Base-by-base conservation (phyloP, 2,329 filamentous ascomycete genomes). In the Calonectria crousiana region DNA sequence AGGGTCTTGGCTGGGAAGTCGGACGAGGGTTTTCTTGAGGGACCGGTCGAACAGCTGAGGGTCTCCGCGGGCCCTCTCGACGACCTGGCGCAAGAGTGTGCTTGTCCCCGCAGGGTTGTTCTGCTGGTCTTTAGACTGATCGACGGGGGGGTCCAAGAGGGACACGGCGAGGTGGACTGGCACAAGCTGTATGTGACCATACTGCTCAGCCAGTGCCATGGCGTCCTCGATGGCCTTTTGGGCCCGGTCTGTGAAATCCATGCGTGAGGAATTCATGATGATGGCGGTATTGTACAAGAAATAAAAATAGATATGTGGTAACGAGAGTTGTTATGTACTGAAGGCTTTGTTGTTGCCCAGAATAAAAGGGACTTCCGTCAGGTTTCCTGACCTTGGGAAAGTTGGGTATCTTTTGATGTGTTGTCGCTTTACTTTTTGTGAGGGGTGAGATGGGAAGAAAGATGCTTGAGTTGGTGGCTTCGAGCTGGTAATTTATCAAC, bases 181-280 rank as follows among this genome's bases (percentile, higher is more conserved):
- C 69, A 96, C 90, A 75, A 98, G 92, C 85, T 99, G 96, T 51
- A 95, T 93, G 87, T 99, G 97, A 49, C 92, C 92, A 84, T 98
- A 98, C 87, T 97, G 93, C 85, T 95, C 93, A 78, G 96, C 95
- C 81, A 98, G 90, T 74, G 91, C 89, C 89, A 97, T 96, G 84
- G 96, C 95, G 84, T 98, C 95, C 81, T 94, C 92, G 83, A 99
- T 90, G 81, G 96, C 94, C 88, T 96, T 95, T 84, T 96, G 94
- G 78, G 95, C 97, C 86, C 94, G 90, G 86, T 98, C 96, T 78
- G 97, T 99, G 84, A 98, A 98, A 84, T 97, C 93, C 93, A 96
- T 95, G 81, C 93, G 91, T 62, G 56, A 62, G 67, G 92, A 91
- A 85, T 90, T 91, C 94, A 95, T 95, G 78, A 78, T 91, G 83